These are phyloP conservation scores for Yamadazyma scolyti DNA, from an alignment of 805 yeast species.

Conservation along the genomic window DNA sequence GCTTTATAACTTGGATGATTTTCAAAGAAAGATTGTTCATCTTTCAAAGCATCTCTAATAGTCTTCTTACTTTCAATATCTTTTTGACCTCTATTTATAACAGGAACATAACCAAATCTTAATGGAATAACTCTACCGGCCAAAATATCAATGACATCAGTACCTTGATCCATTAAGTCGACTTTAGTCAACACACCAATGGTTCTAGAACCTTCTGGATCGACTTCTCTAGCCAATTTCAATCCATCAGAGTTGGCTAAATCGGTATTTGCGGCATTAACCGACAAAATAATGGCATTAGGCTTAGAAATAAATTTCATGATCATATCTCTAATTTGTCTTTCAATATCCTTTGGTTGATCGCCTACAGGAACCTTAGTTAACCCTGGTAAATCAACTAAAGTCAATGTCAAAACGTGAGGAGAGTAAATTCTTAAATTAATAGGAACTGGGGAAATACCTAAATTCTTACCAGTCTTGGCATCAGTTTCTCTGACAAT, in stretches of 20 bases:
- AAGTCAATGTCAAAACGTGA: slow-evolving; percentile 86
- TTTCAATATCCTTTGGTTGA: slow-evolving; percentile 96
- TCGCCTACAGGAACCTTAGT: slow-evolving; percentile 99
- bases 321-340: slow-evolving; percentile 88
- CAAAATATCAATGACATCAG: slow-evolving; percentile 92
- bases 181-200: slow-evolving; percentile 96
- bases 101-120: slow-evolving; percentile 95
- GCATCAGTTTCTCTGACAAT: slow-evolving; percentile 89
- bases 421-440: slow-evolving; percentile 92
- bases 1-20: slow-evolving; percentile 86
- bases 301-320: slow-evolving; percentile 93
- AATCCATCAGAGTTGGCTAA: slow-evolving; percentile 96
- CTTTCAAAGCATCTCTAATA: slow-evolving; percentile 79
- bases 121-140: slow-evolving; percentile 95
- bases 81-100: slow-evolving; percentile 93
- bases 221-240: slow-evolving; percentile 95
- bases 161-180: slow-evolving; percentile 97
- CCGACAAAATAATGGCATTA: slow-evolving; percentile 90
- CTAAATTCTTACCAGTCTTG: slow-evolving; percentile 75
- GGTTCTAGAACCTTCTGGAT: slow-evolving; percentile 93
- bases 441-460: slow-evolving; percentile 90
- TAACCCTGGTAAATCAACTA: slow-evolving; percentile 95
- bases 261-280: slow-evolving; percentile 95
- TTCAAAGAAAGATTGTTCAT: slow-evolving; percentile 80
- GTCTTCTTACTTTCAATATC: slow-evolving; percentile 89